Evolutionary conservation across 352 stramenopile species (phyloP), one percentile per base, ranked within the genome.

Genomic region (Phytophthora foliorum): DNA sequence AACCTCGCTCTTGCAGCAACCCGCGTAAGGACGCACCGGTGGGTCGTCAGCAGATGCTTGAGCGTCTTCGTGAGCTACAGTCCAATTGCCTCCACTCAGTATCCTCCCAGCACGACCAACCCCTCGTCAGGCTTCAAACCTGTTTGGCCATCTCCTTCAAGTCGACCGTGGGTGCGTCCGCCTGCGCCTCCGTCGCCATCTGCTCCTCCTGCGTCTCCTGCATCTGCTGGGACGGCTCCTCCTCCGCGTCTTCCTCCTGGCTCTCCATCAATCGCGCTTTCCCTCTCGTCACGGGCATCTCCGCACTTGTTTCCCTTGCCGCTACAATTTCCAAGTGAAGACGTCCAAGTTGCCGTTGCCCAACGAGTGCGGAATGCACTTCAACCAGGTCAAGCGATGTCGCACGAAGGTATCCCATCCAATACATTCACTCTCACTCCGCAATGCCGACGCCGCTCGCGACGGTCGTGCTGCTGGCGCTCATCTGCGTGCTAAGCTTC

Each of bases 401-500:
- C 31, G 49, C 53, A 8, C 17, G 82, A 89, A 87, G 52, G 80
- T 88, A 25, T 63, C 57, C 17, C 48, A 65, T 78, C 14, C 14
- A 42, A n/a, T n/a, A n/a, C n/a, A n/a, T n/a, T n/a, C n/a, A n/a
- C n/a, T n/a, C n/a, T n/a, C n/a, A n/a, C n/a, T n/a, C n/a, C n/a
- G n/a, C n/a, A n/a, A n/a, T n/a, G n/a, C n/a, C n/a, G n/a, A n/a
- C n/a, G n/a, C n/a, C n/a, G n/a, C n/a, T n/a, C n/a, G n/a, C n/a
- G n/a, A n/a, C n/a, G n/a, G n/a, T n/a, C n/a, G n/a, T 76, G 41
- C 70, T 97, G 57, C 70, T 98, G 29, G 80, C 78, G 51, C 77
- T 90, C 41, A 97, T 97, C 67, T 97, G 90, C 76, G 75, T 87
- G 49, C 74, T 98, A n/a, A 89, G 90, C 39, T 82, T 98, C 66